A percentile compares a stretch with the other conserved stretches of the same genome.
These are phyloP conservation scores for Pestalotiopsis sp. DNA, from an alignment of 2,329 filamentous ascomycete species.

Conservation along the genomic window DNA sequence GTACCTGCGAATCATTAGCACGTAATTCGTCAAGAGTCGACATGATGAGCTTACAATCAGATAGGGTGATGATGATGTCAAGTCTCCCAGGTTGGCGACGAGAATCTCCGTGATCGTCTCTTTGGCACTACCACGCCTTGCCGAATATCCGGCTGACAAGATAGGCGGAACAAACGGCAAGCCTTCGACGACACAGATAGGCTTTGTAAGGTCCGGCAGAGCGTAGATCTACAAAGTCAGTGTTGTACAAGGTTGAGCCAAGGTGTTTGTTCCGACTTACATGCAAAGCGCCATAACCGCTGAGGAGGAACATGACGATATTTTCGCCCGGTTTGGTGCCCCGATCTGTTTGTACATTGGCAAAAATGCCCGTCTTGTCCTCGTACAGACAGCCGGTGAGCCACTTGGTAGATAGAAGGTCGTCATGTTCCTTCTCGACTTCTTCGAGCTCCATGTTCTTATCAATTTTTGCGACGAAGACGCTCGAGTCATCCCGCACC, in stretches of 20 bases:
- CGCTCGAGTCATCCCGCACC: slow-evolving; percentile 79
- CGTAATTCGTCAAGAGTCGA: too few relatives aligned
- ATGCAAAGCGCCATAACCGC: slow-evolving; percentile 71
- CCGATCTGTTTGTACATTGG: slow-evolving; percentile 41
- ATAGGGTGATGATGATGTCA: slow-evolving; percentile 70
- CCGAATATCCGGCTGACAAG: slow-evolving; percentile 71
- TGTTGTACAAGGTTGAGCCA: not conserved
- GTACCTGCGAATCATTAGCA: slow-evolving; percentile 53
- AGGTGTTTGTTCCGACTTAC: slow-evolving; percentile 51
- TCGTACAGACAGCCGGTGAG: slow-evolving; percentile 80
- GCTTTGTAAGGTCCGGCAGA: slow-evolving; percentile 71
- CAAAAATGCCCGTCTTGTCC: slow-evolving; percentile 63
- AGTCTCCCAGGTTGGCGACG: slow-evolving; percentile 83
- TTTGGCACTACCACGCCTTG: slow-evolving; percentile 70
- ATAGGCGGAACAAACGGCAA: slow-evolving; percentile 78
- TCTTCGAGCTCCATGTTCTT: slow-evolving; percentile 85
- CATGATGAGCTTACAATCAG: slow-evolving; percentile 66
- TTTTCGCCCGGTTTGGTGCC: slow-evolving; percentile 45
- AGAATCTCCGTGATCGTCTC: slow-evolving; percentile 79
- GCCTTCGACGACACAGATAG: slow-evolving; percentile 75
- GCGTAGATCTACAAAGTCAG: slow-evolving; percentile 67
- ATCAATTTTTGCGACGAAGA: slow-evolving; percentile 79
- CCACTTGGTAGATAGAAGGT: slow-evolving; percentile 70
- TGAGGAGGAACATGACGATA: slow-evolving; percentile 77
- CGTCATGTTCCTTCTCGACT: slow-evolving; percentile 63